These are phyloP conservation scores for Eucalyptus paniculata DNA, from an alignment of 345 rosid species.

Conservation along the genomic window DNA sequence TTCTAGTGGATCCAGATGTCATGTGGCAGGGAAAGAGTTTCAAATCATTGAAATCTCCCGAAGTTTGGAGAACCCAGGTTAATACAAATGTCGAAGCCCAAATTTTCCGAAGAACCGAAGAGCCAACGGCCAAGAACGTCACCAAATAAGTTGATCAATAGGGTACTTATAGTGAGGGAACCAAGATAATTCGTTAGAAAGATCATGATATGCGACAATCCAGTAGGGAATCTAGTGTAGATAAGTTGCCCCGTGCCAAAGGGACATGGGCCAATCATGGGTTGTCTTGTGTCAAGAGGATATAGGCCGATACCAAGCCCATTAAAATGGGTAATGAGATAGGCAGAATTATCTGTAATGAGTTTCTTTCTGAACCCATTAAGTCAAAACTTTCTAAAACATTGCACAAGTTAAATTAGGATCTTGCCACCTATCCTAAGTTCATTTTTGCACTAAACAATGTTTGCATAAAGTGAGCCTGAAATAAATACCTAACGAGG, in stretches of 20 bases:
- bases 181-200: not conserved
- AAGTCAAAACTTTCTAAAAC: not conserved
- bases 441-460: not conserved
- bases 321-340: not conserved
- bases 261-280: not conserved
- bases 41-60: not conserved
- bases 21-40: not conserved
- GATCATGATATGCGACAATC: not conserved
- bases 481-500: not conserved
- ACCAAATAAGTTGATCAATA: not conserved
- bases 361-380: fast-evolving
- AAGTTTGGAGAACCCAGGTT: not conserved
- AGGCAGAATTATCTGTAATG: not conserved
- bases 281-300: not conserved
- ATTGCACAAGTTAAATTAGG: not conserved
- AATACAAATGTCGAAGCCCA: not conserved
- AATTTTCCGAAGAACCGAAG: not conserved
- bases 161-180: not conserved
- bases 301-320: not conserved
- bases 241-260: not conserved
- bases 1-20: not conserved
- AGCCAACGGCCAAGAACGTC: not conserved
- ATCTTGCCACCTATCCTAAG: not conserved
- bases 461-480: not conserved
- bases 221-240: not conserved